phyloP scores from a whole-genome alignment of 1,139 yeast species.

The Taiozyma sp. region DNA sequence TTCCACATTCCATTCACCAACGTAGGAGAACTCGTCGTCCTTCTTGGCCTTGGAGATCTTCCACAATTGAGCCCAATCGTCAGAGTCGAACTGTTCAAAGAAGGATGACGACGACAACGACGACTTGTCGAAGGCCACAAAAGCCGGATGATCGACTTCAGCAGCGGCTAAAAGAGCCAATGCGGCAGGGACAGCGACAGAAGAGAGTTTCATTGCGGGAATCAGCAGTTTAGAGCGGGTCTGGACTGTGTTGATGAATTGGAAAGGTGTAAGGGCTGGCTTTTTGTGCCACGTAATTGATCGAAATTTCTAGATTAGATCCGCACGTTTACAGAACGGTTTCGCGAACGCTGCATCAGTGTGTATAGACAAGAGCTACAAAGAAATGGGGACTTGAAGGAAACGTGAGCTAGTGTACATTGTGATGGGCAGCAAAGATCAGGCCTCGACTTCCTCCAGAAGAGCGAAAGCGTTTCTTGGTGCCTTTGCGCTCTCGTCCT shows the following conservation, averaged over 20 bases:
- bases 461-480: slow-evolving; percentile 38
- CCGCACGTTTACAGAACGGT: not conserved
- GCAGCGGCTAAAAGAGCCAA: slow-evolving; percentile 14
- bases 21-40: slow-evolving; percentile 48
- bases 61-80: slow-evolving; percentile 52
- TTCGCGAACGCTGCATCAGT: not conserved
- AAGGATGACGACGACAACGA: slow-evolving; percentile 35
- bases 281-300: not conserved
- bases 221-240: not conserved
- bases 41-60: slow-evolving; percentile 53
- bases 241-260: not conserved
- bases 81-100: slow-evolving; percentile 62
- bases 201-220: slow-evolving; percentile 19
- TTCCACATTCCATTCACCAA: slow-evolving; percentile 70
- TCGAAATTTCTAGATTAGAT: not conserved
- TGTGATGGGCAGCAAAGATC: slow-evolving; percentile 2
- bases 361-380: too few relatives aligned
- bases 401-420: too few relatives aligned
- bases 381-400: too few relatives aligned
- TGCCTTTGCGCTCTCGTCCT: slow-evolving; percentile 17
- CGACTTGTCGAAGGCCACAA: slow-evolving; percentile 29
- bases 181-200: slow-evolving; percentile 20
- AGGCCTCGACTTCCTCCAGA: slow-evolving; percentile 47
- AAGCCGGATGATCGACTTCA: slow-evolving; percentile 24
- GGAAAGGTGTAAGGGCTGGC: not conserved